These are phyloP conservation scores for Endocalyx cinctus DNA, from an alignment of 2,329 filamentous ascomycete genomes.

Conservation along the genomic window DNA sequence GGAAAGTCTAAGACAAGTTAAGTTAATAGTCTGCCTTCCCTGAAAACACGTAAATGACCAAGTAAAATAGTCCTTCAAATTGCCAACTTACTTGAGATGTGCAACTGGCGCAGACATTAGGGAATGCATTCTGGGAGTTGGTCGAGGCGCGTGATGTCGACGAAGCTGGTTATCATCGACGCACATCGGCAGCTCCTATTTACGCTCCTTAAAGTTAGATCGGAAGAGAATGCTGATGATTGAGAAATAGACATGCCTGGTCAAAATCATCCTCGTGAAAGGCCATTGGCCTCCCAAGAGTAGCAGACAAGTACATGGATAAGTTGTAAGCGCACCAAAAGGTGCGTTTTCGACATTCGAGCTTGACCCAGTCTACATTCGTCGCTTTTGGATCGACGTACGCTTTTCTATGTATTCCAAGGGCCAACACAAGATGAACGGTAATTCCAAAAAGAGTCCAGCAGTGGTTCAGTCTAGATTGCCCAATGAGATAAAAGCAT, in stretches of 20 bases:
- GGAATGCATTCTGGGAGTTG: too few relatives aligned
- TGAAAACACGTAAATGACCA: too few relatives aligned
- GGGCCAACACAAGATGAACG: constrained; percentile 31
- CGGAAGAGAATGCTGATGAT: too few relatives aligned
- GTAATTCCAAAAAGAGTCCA: constrained; percentile 42
- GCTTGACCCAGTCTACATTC: constrained; percentile 28
- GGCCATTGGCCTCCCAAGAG: constrained; percentile 4
- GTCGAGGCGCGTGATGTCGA: constrained; percentile 1
- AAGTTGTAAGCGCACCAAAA: constrained; percentile 9
- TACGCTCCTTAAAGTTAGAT: too few relatives aligned
- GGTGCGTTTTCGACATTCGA: constrained; percentile 37
- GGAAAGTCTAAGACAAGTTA: too few relatives aligned
- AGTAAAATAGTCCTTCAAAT: too few relatives aligned
- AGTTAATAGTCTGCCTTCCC: too few relatives aligned
- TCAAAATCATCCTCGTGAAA: constrained; percentile 9
- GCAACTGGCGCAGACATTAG: constrained; percentile 32
- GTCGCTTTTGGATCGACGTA: constrained; percentile 14
- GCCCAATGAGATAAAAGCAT: constrained; percentile 39
- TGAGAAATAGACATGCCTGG: too few relatives aligned
- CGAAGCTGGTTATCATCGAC: constrained; percentile 3
- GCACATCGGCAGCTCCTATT: constrained; percentile 3
- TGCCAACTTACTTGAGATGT: constrained; percentile 30
- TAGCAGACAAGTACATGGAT: constrained; percentile 2
- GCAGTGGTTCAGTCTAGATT: constrained; percentile 42
- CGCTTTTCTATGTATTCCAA: constrained; percentile 35